These are phyloP conservation scores for Catharanthus roseus DNA, from an alignment of 257 asterid species.

Conservation along the genomic window DNA sequence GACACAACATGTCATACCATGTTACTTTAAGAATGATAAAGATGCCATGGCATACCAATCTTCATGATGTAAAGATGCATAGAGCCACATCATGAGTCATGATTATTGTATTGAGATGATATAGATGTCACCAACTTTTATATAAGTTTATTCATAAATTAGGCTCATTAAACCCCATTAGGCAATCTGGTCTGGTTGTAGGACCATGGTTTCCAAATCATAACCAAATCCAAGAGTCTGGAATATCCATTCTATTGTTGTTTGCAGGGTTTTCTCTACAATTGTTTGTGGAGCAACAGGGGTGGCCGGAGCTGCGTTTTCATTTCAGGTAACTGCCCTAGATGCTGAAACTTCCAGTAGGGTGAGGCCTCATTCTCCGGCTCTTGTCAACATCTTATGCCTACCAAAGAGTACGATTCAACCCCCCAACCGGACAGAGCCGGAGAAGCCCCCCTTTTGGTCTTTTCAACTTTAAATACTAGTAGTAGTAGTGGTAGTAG, in stretches of 20 bases:
- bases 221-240: slow-evolving; percentile 22
- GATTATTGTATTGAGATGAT: slow-evolving; percentile 2
- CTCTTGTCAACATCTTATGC: not conserved
- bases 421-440: no score
- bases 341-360: slow-evolving; percentile 8
- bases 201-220: slow-evolving; percentile 24
- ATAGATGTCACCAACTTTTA: slow-evolving; percentile 14
- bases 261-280: slow-evolving; percentile 31
- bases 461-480: no score
- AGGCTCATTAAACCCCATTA: slow-evolving; percentile 2
- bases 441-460: no score
- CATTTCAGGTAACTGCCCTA: slow-evolving; percentile 18
- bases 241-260: slow-evolving; percentile 22
- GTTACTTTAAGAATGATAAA: not conserved
- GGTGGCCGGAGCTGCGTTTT: slow-evolving; percentile 21
- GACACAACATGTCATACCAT: slow-evolving; percentile 16
- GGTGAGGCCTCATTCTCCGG: not conserved
- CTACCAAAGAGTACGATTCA: not conserved
- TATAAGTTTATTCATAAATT: slow-evolving; percentile 7
- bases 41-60: slow-evolving; percentile 21
- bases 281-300: slow-evolving; percentile 12
- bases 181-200: slow-evolving; percentile 14
- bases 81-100: slow-evolving; percentile 14
- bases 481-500: no score
- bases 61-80: slow-evolving; percentile 18